Conservation (phyloP, 2,329 filamentous ascomycete species). For the Cladobotryum mycophilum region DNA sequence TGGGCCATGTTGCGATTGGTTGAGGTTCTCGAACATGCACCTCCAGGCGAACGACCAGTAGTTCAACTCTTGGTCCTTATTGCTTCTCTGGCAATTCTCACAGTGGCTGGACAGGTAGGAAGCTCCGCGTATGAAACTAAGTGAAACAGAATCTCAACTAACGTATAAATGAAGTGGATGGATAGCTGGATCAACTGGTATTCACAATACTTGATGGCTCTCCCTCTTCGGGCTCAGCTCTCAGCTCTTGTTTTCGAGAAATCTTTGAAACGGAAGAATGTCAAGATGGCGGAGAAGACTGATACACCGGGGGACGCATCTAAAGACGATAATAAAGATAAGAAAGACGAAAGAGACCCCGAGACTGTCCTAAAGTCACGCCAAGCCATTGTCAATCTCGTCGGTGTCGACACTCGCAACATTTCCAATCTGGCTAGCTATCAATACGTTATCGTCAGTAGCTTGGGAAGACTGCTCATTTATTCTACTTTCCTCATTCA, state of each 20-base stretch:
- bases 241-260: constrained; percentile 71
- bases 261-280: constrained; percentile 68
- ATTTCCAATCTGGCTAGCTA: constrained; percentile 63
- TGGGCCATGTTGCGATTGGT: constrained; percentile 62
- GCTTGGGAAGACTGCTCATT: constrained; percentile 56
- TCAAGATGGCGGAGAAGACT: constrained; percentile 54
- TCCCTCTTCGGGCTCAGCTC: constrained; percentile 64
- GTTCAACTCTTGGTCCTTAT: constrained; percentile 63
- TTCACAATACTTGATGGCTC: constrained; percentile 53
- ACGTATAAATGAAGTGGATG: constrained; percentile 37
- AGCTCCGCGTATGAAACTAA: neutral
- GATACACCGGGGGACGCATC: constrained; percentile 20
- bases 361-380: constrained; percentile 38
- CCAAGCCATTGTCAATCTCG: constrained; percentile 70
- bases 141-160: constrained; percentile 5
- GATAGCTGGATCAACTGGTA: constrained; percentile 64
- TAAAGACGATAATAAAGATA: constrained; percentile 19
- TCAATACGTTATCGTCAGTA: constrained; percentile 59
- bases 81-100: constrained; percentile 53
- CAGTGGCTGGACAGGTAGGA: constrained; percentile 44
- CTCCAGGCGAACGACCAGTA: constrained; percentile 37
- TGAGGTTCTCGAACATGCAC: constrained; percentile 52
- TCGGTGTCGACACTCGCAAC: constrained; percentile 68
- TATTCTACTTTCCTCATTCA: constrained; percentile 61
- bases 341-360: neutral